Base-by-base conservation (phyloP, 1,284 basidiomycete species). In the Wolfiporia cocos region DNA sequence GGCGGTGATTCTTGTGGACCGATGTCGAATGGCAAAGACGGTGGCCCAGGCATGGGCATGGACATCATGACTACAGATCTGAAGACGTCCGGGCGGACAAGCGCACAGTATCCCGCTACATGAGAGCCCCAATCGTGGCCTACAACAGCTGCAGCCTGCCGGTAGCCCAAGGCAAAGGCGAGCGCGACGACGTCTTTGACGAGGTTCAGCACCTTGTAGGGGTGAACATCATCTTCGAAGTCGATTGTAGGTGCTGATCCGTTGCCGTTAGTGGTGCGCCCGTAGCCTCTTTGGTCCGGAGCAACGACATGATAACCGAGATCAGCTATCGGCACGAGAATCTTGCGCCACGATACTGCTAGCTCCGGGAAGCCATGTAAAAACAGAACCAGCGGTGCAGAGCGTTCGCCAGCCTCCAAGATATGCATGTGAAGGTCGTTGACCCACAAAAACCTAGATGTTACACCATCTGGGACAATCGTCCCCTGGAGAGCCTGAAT, bases 321-420 rank as follows among this genome's bases (percentile, higher is more conserved):
- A 11, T 60, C 47, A 0, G 73, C 57, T 23, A 81, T 65, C 1
- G 77, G 76, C 1, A 59, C 48, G 28, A 83, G 65, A 23, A 81
- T 45, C 45, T 75, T 74, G 17, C 79, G 68, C 78, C 78, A 81
- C 7, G 79, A 81, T 51, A 74, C 78, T 1, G 76, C 70, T 9
- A 82, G 65, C 52, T 81, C 80, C 10, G 81, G 79, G 53, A 82
- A 82, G 29, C 80, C 81, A 48, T 82, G 79, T 1, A 82, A 58
- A 22, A 81, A 68, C n/a, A 82, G 48, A 43, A 82, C 54, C 11
- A 84, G 64, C 2, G 73, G 75, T 6, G 55, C 49, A 1, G 53
- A 47, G 15, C 45, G 62, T 53, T 57, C 46, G 32, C 52, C 59
- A 4, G 73, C 71, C 48, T 79, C 76, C n/a, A 81, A 64, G 31